Percentiles rank a stretch among this genome's conserved stretches.
phyloP scores from a whole-genome alignment of 768 basidiomycete species.

The Krasilnikovozyma curviuscula region DNA sequence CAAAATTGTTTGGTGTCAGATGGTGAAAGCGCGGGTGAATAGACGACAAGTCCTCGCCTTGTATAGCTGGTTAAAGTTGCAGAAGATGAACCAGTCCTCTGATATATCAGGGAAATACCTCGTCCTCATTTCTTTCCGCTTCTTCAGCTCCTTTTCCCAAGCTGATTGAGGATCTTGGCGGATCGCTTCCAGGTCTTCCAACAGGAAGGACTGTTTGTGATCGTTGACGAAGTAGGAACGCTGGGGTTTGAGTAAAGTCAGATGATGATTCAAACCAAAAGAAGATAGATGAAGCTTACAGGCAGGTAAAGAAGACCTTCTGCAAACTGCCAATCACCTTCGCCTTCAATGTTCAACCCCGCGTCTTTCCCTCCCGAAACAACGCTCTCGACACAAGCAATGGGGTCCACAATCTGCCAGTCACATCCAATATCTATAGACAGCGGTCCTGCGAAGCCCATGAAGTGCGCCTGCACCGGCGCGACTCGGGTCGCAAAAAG shows the following conservation, averaged over 20 bases:
- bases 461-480: constrained; percentile 35
- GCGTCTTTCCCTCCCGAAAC: constrained; percentile 14
- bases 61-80: constrained; percentile 40
- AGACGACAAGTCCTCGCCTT: constrained; percentile 24
- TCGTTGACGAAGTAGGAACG: constrained; percentile 32
- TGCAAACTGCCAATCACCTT: constrained; percentile 20
- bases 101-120: constrained; percentile 32
- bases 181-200: constrained; percentile 12
- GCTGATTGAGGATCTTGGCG: constrained; percentile 12
- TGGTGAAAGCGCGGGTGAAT: background rate
- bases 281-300: constrained; percentile 23
- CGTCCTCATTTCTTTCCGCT: constrained; percentile 28
- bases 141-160: constrained; percentile 31
- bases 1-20: background rate
- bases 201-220: constrained; percentile 33
- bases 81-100: constrained; percentile 34
- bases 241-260: constrained; percentile 18
- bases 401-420: constrained; percentile 33
- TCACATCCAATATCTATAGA: constrained; percentile 33
- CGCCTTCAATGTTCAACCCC: constrained; percentile 8
- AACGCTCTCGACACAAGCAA: constrained; percentile 28
- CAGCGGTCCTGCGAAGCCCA: constrained; percentile 37
- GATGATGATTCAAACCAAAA: constrained; percentile 31
- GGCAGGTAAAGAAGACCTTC: constrained; percentile 36
- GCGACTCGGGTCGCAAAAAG: constrained; percentile 35